Evolutionary conservation across 2,329 filamentous ascomycete species (phyloP), one percentile per base, ranked within the genome.

Genomic region (Xylariaceae sp.): DNA sequence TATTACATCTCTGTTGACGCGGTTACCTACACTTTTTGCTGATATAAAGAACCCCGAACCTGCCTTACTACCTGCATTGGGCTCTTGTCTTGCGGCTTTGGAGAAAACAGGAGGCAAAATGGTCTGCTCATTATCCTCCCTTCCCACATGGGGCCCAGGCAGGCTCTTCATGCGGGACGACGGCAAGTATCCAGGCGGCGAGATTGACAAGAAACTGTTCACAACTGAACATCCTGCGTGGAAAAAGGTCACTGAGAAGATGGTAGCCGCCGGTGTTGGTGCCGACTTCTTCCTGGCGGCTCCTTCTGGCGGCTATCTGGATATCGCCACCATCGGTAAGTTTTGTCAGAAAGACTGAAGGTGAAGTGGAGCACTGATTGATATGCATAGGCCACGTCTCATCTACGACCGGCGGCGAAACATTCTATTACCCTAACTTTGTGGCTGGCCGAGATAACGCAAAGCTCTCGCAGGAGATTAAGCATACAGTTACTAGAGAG

Each of bases 351-450:
- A 11, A 40, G 19, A 22, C 33, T 6, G 17, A n/a, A 37, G 2
- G 19, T 25, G 6, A 14, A 8, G 34, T 45, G 19, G 20, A n/a
- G 37, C n/a, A 45, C 45, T 63, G 54, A 62, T 43, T 45, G n/a
- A n/a, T 45, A 32, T 23, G 21, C 20, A 17, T 43, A 83, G 88
- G 91, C 34, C 86, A 95, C 65, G 80, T 95, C 19, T 81, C 93
- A 23, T 83, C 89, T 34, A 83, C 86, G 22, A 95, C 89, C n/a
- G 93, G 93, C 47, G 93, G 93, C 52, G 93, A 98, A 66, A 88
- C 85, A 0, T 98, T 91, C 68, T 96, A 95, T 69, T 98, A 95
- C 64, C 91, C 93, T 37, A 98, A 97, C 66, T 98, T 95, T 71
- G 83, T 95, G 48, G 82, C 86, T 6, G 87, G 87, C 6, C 82